Conservation (phyloP, 768 basidiomycete genomes). For the Suillus lakei region DNA sequence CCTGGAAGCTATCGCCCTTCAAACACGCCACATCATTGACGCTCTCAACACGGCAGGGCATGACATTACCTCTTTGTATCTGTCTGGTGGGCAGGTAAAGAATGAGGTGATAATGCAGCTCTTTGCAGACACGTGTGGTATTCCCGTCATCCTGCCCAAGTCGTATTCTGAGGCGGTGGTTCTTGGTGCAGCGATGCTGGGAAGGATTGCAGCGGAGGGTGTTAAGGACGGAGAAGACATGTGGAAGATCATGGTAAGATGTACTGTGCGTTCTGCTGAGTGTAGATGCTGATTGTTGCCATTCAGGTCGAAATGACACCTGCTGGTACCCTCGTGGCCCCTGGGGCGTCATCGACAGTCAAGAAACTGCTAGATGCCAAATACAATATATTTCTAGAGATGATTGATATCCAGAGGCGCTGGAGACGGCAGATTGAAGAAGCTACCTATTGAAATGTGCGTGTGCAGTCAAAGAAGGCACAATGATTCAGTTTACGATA, state of each 20-base stretch:
- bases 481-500: neutral
- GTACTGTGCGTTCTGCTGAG: neutral
- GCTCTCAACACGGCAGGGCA: conserved; percentile 90
- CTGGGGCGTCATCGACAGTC: conserved; percentile 64
- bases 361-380: conserved; percentile 85
- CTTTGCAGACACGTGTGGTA: conserved; percentile 81
- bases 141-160: conserved; percentile 83
- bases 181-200: conserved; percentile 93
- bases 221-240: conserved; percentile 62
- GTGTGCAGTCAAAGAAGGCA: neutral
- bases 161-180: conserved; percentile 85
- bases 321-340: conserved; percentile 70
- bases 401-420: conserved; percentile 84
- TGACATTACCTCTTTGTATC: conserved; percentile 80
- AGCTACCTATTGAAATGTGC: conserved; percentile 36
- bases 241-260: conserved; percentile 90
- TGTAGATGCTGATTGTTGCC: neutral
- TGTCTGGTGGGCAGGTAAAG: conserved; percentile 93
- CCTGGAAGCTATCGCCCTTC: conserved; percentile 91
- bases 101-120: conserved; percentile 89
- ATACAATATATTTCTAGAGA: conserved; percentile 91
- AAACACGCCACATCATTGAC: conserved; percentile 93
- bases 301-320: conserved; percentile 90
- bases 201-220: conserved; percentile 77
- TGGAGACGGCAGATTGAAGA: conserved; percentile 85